These are phyloP conservation scores for Poterioochromonas sp. DNA, from an alignment of 352 stramenopile genomes.

Conservation along the genomic window DNA sequence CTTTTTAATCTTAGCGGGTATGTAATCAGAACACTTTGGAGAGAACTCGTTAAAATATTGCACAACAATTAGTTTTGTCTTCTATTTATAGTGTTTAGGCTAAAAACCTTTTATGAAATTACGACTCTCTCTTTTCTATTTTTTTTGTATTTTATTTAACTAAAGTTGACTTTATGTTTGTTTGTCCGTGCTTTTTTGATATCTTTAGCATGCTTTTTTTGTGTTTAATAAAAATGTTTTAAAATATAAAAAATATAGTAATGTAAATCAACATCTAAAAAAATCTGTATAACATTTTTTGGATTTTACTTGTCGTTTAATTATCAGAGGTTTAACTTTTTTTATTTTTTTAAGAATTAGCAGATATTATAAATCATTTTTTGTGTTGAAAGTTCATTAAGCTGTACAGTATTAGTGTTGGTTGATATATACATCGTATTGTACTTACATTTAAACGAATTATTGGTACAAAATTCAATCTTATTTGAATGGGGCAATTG, in stretches of 20 bases:
- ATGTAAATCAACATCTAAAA: conserved; percentile 39
- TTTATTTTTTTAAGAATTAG: conserved; percentile 39
- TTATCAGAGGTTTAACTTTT: conserved; percentile 35
- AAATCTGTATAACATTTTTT: conserved; percentile 41
- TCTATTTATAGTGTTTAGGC: conserved; percentile 32
- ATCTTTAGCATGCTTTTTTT: conserved; percentile 37
- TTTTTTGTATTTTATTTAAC: conserved; percentile 25
- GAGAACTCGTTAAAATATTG: conserved; percentile 30
- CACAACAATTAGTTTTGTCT: conserved; percentile 33
- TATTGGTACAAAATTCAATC: conserved; percentile 32
- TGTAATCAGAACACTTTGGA: conserved; percentile 33
- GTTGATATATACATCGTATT: conserved; percentile 32
- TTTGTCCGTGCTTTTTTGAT: conserved; percentile 36
- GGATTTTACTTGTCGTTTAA: conserved; percentile 38
- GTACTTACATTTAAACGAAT: conserved; percentile 32
- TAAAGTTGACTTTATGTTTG: conserved; percentile 37
- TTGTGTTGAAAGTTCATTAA: conserved; percentile 36
- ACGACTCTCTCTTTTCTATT: conserved; percentile 35
- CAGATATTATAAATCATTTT: conserved; percentile 38
- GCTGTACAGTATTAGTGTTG: conserved; percentile 30
- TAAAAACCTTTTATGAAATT: conserved; percentile 36
- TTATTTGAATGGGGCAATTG: conserved; percentile 31
- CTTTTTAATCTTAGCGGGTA: conserved; percentile 32
- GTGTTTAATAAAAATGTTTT: conserved; percentile 38
- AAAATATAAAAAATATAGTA: conserved; percentile 34